Percentiles rank a stretch among this genome's conserved stretches.
phyloP scores from a whole-genome alignment of 2,329 filamentous ascomycete genomes.

The Paecilomyces variotii region DNA sequence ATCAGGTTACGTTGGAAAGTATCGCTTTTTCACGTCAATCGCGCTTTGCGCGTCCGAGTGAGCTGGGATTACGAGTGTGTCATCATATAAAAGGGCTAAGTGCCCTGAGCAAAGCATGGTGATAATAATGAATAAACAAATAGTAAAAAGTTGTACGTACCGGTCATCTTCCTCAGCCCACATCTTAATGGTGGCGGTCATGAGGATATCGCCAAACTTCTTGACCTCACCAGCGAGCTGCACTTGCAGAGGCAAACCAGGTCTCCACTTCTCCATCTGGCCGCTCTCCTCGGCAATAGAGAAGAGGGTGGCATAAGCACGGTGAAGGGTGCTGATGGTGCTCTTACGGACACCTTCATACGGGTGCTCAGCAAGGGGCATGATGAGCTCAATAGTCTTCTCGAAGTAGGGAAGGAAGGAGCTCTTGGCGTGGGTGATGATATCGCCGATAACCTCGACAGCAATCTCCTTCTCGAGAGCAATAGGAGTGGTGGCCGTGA shows the following conservation, averaged over 20 bases:
- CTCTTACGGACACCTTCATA: slow-evolving; percentile 94
- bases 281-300: slow-evolving; percentile 74
- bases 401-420: slow-evolving; percentile 79
- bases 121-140: slow-evolving; percentile 12
- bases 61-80: slow-evolving; percentile 97
- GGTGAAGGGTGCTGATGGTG: slow-evolving; percentile 84
- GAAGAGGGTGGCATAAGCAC: slow-evolving; percentile 86
- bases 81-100: slow-evolving; percentile 58
- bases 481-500: slow-evolving; percentile 77
- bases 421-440: slow-evolving; percentile 77
- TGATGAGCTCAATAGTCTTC: slow-evolving; percentile 73
- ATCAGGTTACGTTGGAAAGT: slow-evolving; percentile 44
- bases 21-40: slow-evolving; percentile 84
- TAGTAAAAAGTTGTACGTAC: slow-evolving; percentile 55
- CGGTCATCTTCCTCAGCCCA: slow-evolving; percentile 89
- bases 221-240: slow-evolving; percentile 70
- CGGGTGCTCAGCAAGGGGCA: slow-evolving; percentile 74
- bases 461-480: slow-evolving; percentile 97
- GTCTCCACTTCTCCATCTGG: slow-evolving; percentile 72
- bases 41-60: slow-evolving; percentile 88
- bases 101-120: slow-evolving; percentile 1
- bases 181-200: slow-evolving; percentile 72
- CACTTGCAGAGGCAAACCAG: slow-evolving; percentile 74
- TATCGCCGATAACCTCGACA: slow-evolving; percentile 86
- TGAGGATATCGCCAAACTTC: slow-evolving; percentile 78